Base-by-base conservation (phyloP, 2,329 filamentous ascomycete genomes). In the Raffaelea deltoideospora region DNA sequence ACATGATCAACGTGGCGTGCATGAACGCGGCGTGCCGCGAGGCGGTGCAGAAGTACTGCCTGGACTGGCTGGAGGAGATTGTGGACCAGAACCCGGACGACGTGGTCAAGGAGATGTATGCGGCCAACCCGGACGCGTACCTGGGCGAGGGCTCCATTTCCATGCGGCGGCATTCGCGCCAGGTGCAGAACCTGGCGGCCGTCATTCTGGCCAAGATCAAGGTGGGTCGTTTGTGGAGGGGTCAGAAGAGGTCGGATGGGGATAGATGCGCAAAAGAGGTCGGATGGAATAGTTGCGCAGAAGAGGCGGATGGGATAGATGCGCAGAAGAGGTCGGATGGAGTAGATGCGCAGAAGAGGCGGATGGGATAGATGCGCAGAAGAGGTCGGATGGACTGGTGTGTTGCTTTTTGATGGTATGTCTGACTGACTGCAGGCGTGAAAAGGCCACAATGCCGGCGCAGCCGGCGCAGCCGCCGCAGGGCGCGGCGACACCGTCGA, bases 1-100 rank as follows among this genome's bases (percentile, higher is more conserved):
- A 95, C 50, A 75, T 98, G 60, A 67, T 98, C 40, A 94, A 87
- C 56, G 85, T 84, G 11, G 87, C 88, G 7, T 95, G 86, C 56
- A 82, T 94, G 57, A 82, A 92, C 52, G 69, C 75, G 33, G 63
- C 72, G 8, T 96, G 87, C 50, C 75, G 90, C 18, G 81, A 87
- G 45, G 80, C 81, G 9, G 81, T 96, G 41, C 72, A 76, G 46
- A 86, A 86, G 54, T 77, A 93, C 51, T 94, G 88, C 55, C 65
- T 72, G 23, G 76, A 83, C 38, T 96, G 88, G 85, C 65, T 98
- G 26, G 80, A 87, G 51, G 79, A 88, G 48, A 72, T 92, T 37
- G 72, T 92, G 37, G 77, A 78, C 45, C 77, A 83, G 50, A 75
- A 79, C 41, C 72, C 72, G 23, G 73, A 78, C 40, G 63, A 66